phyloP scores from a whole-genome alignment of 164 flowering plant species.

The Cinnamomum chago region DNA sequence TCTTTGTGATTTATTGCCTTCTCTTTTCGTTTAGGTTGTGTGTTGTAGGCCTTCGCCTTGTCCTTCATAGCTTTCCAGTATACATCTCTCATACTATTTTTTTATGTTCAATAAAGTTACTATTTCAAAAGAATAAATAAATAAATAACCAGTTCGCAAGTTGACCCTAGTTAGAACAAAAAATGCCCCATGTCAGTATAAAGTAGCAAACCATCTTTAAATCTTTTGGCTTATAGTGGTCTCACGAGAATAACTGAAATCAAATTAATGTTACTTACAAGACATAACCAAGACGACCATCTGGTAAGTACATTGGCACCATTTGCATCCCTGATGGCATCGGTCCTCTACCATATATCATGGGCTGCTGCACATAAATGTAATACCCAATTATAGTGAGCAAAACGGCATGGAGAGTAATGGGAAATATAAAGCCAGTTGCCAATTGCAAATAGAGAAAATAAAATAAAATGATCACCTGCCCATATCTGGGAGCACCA shows the following conservation, averaged over 20 bases:
- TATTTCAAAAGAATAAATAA: too few relatives aligned
- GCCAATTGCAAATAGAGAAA: background rate
- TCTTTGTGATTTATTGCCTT: too few relatives aligned
- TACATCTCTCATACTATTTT: too few relatives aligned
- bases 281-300: slow-evolving; percentile 98
- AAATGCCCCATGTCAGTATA: too few relatives aligned
- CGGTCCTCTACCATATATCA: slow-evolving; percentile 95
- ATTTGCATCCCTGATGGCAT: slow-evolving; percentile 95
- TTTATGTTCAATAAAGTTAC: too few relatives aligned
- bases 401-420: background rate
- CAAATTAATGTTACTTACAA: slow-evolving; percentile 55
- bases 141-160: too few relatives aligned
- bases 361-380: slow-evolving; percentile 48
- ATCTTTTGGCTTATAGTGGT: background rate
- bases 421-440: background rate
- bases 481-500: slow-evolving; percentile 60
- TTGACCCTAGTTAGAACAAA: too few relatives aligned
- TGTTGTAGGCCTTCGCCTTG: too few relatives aligned
- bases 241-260: background rate
- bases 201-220: background rate
- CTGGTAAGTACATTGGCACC: slow-evolving; percentile 99
- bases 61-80: too few relatives aligned
- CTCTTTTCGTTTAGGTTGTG: too few relatives aligned
- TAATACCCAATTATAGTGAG: slow-evolving; percentile 7
- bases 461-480: slow-evolving; percentile 29